Evolutionary conservation across 176 grass and related monocot genomes (phyloP), one percentile per base, ranked within the genome.

Genomic region (Carex cristatella): DNA sequence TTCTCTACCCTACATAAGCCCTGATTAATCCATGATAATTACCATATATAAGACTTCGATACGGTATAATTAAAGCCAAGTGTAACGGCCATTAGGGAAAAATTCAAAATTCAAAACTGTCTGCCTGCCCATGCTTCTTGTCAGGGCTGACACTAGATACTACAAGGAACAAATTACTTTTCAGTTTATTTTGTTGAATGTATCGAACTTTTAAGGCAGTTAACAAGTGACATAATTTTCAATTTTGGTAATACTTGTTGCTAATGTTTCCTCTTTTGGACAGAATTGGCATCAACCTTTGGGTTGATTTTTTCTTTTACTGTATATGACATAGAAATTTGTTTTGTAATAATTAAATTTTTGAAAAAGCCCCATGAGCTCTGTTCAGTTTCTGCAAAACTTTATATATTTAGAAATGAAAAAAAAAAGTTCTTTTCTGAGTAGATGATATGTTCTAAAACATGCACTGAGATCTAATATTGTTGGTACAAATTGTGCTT

Each of bases 331-430:
- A 31, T 76, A 32, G 23, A n/a, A 55, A 76, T 23, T 31, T 46
- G 27, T 44, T 32, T 64, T 48, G 3, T 55, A 27, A 10, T 81
- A 61, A 37, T 62, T 82, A 12, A 65, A 82, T 44, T 82, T 44
- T 30, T 48, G 18, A 81, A 81, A 5, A 79, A 48, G 38, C 38
- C 79, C 79, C n/a, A 46, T 65, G 33, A 81, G 48, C 57, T 81
- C 37, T 59, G 5, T 81, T 28, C 10, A 16, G 18, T 14, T 12
- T 81, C 18, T 65, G 37, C 61, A 82, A 65, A 65, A 44, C 4
- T 33, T 46, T 7, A 65, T 28, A 64, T 63, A 82, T 57, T 32
- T 33, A 33, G 19, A 49, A 15, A 48, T 30, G 23, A 76, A 54
- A 31, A 76, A 53, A 28, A 31, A 7, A 27, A 31, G 30, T 35